phyloP scores from a whole-genome alignment of 2,329 filamentous ascomycete genomes.

The Fusarium temperatum region DNA sequence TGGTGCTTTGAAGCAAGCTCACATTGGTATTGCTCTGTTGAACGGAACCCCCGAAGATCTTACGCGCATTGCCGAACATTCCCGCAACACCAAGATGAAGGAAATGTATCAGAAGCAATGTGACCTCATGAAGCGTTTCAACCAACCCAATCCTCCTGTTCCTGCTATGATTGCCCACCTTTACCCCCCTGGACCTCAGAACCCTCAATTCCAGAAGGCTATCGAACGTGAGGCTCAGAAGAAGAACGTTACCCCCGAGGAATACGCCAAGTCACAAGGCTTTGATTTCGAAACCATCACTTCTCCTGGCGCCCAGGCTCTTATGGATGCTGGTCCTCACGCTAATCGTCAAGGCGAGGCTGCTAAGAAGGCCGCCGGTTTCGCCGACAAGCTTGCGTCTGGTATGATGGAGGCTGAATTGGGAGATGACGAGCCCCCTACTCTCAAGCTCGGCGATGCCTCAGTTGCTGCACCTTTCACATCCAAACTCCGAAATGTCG shows the following conservation, averaged over 20 bases:
- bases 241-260: constrained; percentile 74
- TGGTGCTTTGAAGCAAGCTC: constrained; percentile 95
- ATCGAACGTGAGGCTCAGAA: constrained; percentile 84
- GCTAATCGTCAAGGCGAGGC: constrained; percentile 63
- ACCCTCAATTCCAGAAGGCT: constrained; percentile 94
- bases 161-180: constrained; percentile 93
- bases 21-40: constrained; percentile 93
- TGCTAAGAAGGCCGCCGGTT: constrained; percentile 75
- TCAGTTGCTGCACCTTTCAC: constrained; percentile 98
- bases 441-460: constrained; percentile 95
- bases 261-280: constrained; percentile 63
- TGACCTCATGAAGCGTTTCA: constrained; percentile 91
- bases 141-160: constrained; percentile 90
- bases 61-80: constrained; percentile 90
- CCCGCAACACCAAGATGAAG: constrained; percentile 96
- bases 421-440: constrained; percentile 89
- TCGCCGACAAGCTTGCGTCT: constrained; percentile 87
- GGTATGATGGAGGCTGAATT: constrained; percentile 92
- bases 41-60: constrained; percentile 95
- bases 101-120: constrained; percentile 98
- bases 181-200: constrained; percentile 88
- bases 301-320: constrained; percentile 70
- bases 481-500: constrained; percentile 94
- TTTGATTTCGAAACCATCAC: constrained; percentile 70
- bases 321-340: constrained; percentile 52